A percentile compares a stretch with the other conserved stretches of the same genome.
Conservation (phyloP, 192 early-diverging fungal species). For the Coemansia sp. region DNA sequence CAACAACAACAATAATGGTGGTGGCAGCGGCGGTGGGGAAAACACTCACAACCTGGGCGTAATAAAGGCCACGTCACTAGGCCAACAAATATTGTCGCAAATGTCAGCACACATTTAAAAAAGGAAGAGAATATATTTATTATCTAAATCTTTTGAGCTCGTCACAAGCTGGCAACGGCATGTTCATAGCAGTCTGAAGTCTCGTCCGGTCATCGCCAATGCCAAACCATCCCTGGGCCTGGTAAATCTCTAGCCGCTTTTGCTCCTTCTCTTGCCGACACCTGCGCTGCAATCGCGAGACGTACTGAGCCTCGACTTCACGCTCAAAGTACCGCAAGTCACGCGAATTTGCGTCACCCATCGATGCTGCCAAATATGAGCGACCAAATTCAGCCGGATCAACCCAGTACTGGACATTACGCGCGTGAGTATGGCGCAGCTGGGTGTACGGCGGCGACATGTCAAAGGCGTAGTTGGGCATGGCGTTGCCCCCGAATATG, state of each 20-base stretch:
- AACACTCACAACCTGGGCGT: neutral
- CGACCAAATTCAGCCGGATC: constrained; percentile 60
- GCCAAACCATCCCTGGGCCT: constrained; percentile 73
- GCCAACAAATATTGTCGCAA: neutral
- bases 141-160: constrained; percentile 62
- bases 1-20: too few species aligned
- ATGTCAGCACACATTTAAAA: neutral
- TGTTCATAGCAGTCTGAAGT: constrained; percentile 67
- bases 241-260: constrained; percentile 57
- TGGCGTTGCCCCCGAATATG: constrained; percentile 39
- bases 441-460: constrained; percentile 55
- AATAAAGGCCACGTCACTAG: neutral
- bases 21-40: neutral
- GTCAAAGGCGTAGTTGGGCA: constrained; percentile 70
- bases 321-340: constrained; percentile 70
- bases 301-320: constrained; percentile 71
- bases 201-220: constrained; percentile 63
- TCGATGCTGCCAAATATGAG: too few species aligned
- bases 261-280: constrained; percentile 72
- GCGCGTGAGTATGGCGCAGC: constrained; percentile 59
- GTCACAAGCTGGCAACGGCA: constrained; percentile 72
- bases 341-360: constrained; percentile 32
- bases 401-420: constrained; percentile 82
- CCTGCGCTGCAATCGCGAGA: constrained; percentile 62
- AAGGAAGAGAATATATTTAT: neutral